phyloP scores from a whole-genome alignment of 1,284 basidiomycete species.

The Ganoderma boninense region DNA sequence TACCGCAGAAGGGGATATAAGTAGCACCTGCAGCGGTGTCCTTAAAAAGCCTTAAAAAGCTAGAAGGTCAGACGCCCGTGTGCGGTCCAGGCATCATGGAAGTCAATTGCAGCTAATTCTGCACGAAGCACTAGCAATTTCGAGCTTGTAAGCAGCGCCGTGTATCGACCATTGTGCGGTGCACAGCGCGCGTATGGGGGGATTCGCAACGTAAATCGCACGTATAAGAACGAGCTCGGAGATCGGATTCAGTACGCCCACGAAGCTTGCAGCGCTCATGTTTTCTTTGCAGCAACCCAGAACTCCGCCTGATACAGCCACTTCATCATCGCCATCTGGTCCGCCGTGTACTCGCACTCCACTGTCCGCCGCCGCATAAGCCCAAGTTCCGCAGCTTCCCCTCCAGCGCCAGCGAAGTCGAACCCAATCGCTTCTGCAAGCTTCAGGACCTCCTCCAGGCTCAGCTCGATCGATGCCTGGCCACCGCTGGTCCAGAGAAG shows the following conservation, averaged over 20 bases:
- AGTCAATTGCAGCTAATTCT: too few species aligned
- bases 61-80: too few species aligned
- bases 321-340: slow-evolving; percentile 68
- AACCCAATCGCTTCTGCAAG: slow-evolving; percentile 63
- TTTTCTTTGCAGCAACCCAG: slow-evolving; percentile 62
- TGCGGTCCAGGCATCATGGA: too few species aligned
- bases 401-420: slow-evolving; percentile 33
- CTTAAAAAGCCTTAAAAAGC: too few species aligned
- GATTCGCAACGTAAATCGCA: not conserved
- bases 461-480: slow-evolving; percentile 64
- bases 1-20: too few species aligned
- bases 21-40: too few species aligned
- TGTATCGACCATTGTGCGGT: too few species aligned
- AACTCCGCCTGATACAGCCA: slow-evolving; percentile 73
- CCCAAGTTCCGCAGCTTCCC: slow-evolving; percentile 8
- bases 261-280: not conserved
- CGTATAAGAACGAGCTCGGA: not conserved
- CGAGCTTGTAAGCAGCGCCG: too few species aligned
- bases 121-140: too few species aligned
- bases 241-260: not conserved
- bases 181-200: not conserved
- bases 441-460: slow-evolving; percentile 64
- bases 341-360: slow-evolving; percentile 70
- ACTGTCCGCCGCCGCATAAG: slow-evolving; percentile 46
- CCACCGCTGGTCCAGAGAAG: slow-evolving; percentile 67